Evolutionary conservation across 257 asterid species (phyloP).

Genomic region (Echites panduratus): DNA sequence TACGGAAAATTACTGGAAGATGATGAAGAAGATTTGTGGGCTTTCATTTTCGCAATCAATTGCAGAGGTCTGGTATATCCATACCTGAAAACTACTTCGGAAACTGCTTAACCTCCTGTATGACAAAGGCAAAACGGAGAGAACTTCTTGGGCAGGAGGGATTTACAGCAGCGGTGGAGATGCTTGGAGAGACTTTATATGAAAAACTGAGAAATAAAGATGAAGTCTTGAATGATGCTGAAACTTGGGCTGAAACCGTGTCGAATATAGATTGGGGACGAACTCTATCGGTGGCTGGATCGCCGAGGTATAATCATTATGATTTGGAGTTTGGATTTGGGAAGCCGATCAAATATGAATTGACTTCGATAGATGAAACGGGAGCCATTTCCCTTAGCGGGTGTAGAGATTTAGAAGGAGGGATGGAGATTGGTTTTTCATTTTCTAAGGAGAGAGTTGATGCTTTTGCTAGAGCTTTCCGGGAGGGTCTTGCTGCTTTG

Average conservation of each 20-base stretch:
- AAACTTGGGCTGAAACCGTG: constrained; percentile 13
- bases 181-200: constrained; percentile 18
- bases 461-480: constrained; percentile 22
- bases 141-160: constrained; percentile 24
- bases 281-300: constrained; percentile 29
- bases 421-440: constrained; percentile 32
- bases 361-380: constrained; percentile 20
- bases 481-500: constrained; percentile 4
- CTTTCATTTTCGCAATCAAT: constrained; percentile 18
- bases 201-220: constrained; percentile 14
- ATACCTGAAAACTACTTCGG: constrained; percentile 28
- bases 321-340: constrained; percentile 44
- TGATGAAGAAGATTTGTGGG: constrained; percentile 7
- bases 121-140: background rate
- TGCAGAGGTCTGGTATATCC: constrained; percentile 26
- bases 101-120: constrained; percentile 23
- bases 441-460: constrained; percentile 21
- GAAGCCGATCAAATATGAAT: constrained; percentile 32
- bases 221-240: constrained; percentile 17
- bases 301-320: constrained; percentile 33
- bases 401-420: constrained; percentile 29
- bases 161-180: constrained; percentile 21
- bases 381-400: constrained; percentile 22
- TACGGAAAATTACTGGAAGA: too few species aligned
- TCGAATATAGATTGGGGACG: background rate